Percentiles rank a stretch among this genome's conserved stretches.
phyloP scores from a whole-genome alignment of 139 green algal species.

The Tetraselmis striata region DNA sequence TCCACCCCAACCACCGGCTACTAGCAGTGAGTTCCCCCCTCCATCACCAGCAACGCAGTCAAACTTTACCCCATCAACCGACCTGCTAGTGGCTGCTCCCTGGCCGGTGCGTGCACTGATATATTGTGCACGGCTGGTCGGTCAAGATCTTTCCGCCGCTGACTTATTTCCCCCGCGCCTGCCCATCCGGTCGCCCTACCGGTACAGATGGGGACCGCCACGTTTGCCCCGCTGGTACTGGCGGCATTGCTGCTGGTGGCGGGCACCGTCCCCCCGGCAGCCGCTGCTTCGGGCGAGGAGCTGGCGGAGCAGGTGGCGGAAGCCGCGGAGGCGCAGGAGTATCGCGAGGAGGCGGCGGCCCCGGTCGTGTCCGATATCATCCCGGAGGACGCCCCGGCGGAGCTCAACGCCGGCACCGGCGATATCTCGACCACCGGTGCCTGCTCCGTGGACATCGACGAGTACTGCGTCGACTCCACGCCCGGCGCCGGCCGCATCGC shows the following conservation, averaged over 20 bases:
- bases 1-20: too few species aligned
- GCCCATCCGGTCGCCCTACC: background rate
- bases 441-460: conserved; percentile 50
- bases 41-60: background rate
- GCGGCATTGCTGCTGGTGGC: background rate
- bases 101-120: background rate
- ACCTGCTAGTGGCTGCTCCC: background rate
- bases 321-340: background rate
- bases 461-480: conserved; percentile 48
- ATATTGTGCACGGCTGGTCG: too few species aligned
- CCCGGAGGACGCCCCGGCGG: conserved; percentile 11
- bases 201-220: background rate
- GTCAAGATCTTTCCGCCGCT: too few species aligned
- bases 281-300: background rate
- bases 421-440: conserved; percentile 32
- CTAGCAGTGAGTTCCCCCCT: too few species aligned
- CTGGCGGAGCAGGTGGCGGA: background rate
- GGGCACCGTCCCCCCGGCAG: background rate
- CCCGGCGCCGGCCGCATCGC: conserved; percentile 47
- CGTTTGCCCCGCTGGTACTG: background rate
- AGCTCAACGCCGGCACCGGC: conserved; percentile 18
- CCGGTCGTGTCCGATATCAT: conserved; percentile 14
- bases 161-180: too few species aligned
- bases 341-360: background rate
- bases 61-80: background rate